These are phyloP conservation scores for Leccinum incarnatum DNA, from an alignment of 768 basidiomycete species.

Conservation along the genomic window DNA sequence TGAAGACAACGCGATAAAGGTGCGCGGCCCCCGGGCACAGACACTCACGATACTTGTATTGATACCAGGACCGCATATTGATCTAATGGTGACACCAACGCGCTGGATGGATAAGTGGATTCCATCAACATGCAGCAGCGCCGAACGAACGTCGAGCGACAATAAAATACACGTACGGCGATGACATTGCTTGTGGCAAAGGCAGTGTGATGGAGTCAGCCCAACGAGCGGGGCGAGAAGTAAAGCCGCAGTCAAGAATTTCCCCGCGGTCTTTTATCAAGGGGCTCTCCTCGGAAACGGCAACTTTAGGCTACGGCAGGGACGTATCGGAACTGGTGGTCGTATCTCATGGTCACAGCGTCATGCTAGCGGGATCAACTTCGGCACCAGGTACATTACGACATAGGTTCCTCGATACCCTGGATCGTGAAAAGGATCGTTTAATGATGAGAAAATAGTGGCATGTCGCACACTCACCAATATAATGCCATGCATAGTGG, in stretches of 20 bases:
- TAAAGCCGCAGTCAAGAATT: background rate
- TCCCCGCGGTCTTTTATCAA: background rate
- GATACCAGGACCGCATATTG: constrained; percentile 1
- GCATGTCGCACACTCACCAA: background rate
- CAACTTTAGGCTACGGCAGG: background rate
- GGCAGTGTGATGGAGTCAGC: background rate
- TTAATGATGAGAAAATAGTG: background rate
- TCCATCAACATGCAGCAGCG: background rate
- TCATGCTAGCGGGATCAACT: background rate
- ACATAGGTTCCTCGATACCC: background rate
- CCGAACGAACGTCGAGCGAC: background rate
- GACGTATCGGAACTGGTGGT: background rate
- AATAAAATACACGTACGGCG: background rate
- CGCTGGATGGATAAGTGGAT: background rate
- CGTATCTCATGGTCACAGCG: background rate
- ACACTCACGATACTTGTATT: constrained; percentile 10
- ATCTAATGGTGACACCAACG: background rate
- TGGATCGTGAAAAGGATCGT: background rate
- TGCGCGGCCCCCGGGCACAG: background rate
- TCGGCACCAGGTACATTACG: background rate
- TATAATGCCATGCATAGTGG: background rate
- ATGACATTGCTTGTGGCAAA: background rate
- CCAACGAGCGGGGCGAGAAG: background rate
- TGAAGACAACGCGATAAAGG: too few species aligned
- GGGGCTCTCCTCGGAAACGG: background rate